Evolutionary conservation across 768 basidiomycete genomes (phyloP), one percentile per base, ranked within the genome.

Genomic region (Leucocoprinus birnbaumii): DNA sequence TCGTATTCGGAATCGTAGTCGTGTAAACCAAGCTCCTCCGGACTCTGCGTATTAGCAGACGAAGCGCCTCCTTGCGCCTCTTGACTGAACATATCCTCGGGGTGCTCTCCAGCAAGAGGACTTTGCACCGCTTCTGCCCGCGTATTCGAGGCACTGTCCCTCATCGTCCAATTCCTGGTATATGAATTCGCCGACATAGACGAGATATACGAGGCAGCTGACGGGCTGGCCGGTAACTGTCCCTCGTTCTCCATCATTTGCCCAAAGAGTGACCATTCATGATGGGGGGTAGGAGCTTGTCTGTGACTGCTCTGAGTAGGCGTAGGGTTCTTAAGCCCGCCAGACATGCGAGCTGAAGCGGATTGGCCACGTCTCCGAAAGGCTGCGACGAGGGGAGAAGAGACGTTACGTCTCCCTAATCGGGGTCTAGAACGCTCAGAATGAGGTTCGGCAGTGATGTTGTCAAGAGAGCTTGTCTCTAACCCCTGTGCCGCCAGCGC

Each of bases 221-320:
- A 48, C 51, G 59, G 31, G 31, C 53, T 61, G 35, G 53, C 62
- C 4, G 66, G 71, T 35, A 74, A 61, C 37, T 77, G 78, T 1
- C 78, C 79, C 45, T 82, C 84, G 61, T 84, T 83, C 63, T 87
- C 82, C 84, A 89, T 87, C 38, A 87, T 65, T 64, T 89, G 85
- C 7, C 78, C 82, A 59, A 89, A 89, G 4, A 89, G 68, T 0
- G 85, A 72, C 88, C 88, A 89, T 70, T 78, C 71, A n/a, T 67
- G n/a, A n/a, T n/a, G n/a, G n/a, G n/a, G 67, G 6, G 70, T 65
- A 13, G 65, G 62, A 14, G 45, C 41, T 26, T 60, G 56, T 11
- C 55, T 62, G 27, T 57, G 56, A 19, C 41, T 57, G n/a, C 38
- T 44, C 44, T 51, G 24, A 4, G 26, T 38, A 14, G 9, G 41